Base-by-base conservation (phyloP, 2,329 filamentous ascomycete species). In the Diaporthe eres region DNA sequence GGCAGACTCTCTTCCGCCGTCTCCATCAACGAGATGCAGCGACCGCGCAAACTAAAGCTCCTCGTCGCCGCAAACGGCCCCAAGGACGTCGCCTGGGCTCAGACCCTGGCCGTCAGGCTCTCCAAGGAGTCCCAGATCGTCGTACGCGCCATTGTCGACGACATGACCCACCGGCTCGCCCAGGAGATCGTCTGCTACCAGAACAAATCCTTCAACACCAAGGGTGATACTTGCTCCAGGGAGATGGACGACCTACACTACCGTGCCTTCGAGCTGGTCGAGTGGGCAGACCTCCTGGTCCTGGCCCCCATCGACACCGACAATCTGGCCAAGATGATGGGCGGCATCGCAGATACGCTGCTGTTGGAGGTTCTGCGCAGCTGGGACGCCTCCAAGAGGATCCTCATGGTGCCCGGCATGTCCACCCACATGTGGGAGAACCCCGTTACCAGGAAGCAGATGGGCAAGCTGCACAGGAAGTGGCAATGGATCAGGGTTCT, bases 401-500 rank as follows among this genome's bases (percentile, higher is more conserved):
- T 98, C 42, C 85, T 98, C 67, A 86, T 98, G 75, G 92, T 98
- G 9, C 95, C 96, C 0, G 95, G 94, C 78, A 97, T 98, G 95
- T 96, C 94, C 47, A 92, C 91, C 1, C 90, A 94, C 76, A 95
- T 96, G 92, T 98, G 95, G 95, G 92, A 96, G 81, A 95, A 97
- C 80, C 95, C 95, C 3, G 92, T 96, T 85, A 98, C 95, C 22
- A 94, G 94, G 85, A 94, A 95, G 80, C 95, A 98, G 82, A 89
- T 98, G 77, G 93, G 91, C 84, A 97, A 97, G 84, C 91, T 98
- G 57, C 90, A 93, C 78, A 88, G 91, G 77, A 96, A 95, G 82
- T 98, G 95, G 95, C 93, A 92, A 72, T 98, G 95, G 95, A 91
- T 98, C 71, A 90, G 93, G 77, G 92, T 97, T 58, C 89, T 98